These are phyloP conservation scores for Alternaria viburni DNA, from an alignment of 2,329 filamentous ascomycete species.

Conservation along the genomic window DNA sequence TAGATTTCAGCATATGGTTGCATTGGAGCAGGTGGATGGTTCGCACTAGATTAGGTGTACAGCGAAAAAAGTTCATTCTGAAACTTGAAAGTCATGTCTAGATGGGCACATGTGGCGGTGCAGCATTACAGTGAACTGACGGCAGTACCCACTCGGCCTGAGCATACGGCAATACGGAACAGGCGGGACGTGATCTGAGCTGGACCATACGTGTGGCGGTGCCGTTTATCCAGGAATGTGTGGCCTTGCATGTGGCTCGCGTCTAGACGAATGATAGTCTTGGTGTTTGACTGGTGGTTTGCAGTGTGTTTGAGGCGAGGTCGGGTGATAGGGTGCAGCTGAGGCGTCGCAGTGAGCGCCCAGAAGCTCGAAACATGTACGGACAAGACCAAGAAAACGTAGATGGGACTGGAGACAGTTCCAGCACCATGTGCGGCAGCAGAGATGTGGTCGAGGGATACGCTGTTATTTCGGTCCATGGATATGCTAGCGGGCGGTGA, in stretches of 20 bases:
- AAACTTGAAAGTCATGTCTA: neutral
- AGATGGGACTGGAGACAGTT: neutral
- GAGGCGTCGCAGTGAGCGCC: neutral
- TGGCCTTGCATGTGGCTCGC: conserved; percentile 1
- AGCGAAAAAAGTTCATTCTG: neutral
- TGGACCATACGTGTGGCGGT: conserved; percentile 2
- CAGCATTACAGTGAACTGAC: neutral
- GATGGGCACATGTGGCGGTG: neutral
- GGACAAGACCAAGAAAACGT: neutral
- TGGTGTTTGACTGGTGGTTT: conserved; percentile 23
- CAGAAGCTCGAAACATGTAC: neutral
- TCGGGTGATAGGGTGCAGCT: neutral
- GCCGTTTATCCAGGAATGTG: neutral
- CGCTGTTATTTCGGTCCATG: conserved; percentile 2
- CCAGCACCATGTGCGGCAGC: neutral
- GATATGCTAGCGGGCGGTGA: conserved; percentile 9
- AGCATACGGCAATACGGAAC: conserved; percentile 1
- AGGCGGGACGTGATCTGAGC: neutral
- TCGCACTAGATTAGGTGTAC: neutral
- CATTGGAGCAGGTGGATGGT: neutral
- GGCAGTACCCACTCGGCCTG: neutral
- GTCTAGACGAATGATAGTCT: conserved; percentile 1
- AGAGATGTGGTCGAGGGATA: neutral
- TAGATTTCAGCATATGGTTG: neutral
- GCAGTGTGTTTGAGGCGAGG: conserved; percentile 24